Percentiles rank a stretch among this genome's conserved stretches.
Evolutionary conservation across 2,329 filamentous ascomycete genomes (phyloP).

Genomic region (Lithohypha guttulata): DNA sequence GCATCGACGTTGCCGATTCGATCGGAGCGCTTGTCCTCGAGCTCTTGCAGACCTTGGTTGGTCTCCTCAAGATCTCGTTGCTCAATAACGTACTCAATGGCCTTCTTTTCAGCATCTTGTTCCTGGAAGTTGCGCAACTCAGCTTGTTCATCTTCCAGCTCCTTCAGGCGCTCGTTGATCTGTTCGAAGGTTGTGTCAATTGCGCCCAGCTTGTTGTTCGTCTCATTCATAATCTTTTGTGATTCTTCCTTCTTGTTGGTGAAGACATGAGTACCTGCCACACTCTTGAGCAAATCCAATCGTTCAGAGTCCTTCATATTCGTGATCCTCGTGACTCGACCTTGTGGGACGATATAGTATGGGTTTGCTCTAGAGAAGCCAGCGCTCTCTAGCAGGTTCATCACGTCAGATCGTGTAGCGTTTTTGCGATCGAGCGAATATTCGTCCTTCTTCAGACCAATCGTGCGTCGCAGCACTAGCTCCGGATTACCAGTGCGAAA

Average conservation of each 20-base stretch:
- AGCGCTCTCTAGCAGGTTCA: slow-evolving; percentile 88
- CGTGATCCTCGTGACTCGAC: slow-evolving; percentile 85
- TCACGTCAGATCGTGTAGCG: slow-evolving; percentile 84
- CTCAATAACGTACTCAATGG: slow-evolving; percentile 89
- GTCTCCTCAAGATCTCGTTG: slow-evolving; percentile 77
- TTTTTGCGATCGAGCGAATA: slow-evolving; percentile 97
- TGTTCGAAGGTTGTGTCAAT: slow-evolving; percentile 87
- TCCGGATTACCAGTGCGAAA: slow-evolving; percentile 90
- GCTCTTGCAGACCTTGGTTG: slow-evolving; percentile 62
- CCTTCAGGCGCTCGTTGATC: slow-evolving; percentile 77
- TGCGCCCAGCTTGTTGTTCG: slow-evolving; percentile 85
- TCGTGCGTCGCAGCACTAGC: slow-evolving; percentile 81
- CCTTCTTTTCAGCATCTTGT: slow-evolving; percentile 82
- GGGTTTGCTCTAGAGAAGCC: slow-evolving; percentile 96
- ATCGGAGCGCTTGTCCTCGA: slow-evolving; percentile 70
- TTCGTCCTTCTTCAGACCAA: slow-evolving; percentile 96
- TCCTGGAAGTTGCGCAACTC: slow-evolving; percentile 90
- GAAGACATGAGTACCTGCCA: slow-evolving; percentile 96
- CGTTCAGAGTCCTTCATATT: slow-evolving; percentile 98
- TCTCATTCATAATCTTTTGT: slow-evolving; percentile 93
- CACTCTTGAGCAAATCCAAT: slow-evolving; percentile 83
- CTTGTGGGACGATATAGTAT: slow-evolving; percentile 98
- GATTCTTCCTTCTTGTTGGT: slow-evolving; percentile 85
- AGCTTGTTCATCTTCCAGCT: slow-evolving; percentile 94
- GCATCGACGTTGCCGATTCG: slow-evolving; percentile 78